Conservation (phyloP, 257 asterid genomes). For the Scutellaria barbata region DNA sequence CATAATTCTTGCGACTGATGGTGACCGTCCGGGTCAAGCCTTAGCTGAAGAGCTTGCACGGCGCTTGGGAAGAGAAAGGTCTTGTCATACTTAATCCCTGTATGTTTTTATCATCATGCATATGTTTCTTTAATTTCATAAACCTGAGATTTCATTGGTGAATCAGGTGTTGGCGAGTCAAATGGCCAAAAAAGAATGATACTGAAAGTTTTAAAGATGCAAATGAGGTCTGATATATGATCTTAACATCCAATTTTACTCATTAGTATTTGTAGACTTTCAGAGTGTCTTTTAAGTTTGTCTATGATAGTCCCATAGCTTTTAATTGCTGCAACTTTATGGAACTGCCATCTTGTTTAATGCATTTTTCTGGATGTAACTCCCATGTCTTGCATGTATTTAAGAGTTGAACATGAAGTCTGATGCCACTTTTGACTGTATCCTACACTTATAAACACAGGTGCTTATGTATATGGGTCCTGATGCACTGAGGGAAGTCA, state of each 20-base stretch:
- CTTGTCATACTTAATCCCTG: slow-evolving; percentile 23
- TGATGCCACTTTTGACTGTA: slow-evolving; percentile 8
- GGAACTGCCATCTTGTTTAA: not conserved
- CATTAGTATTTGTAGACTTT: not conserved
- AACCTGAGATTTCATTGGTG: slow-evolving; percentile 34
- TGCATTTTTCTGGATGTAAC: slow-evolving; percentile 3
- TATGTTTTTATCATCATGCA: slow-evolving; percentile 9
- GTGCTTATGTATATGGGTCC: slow-evolving; percentile 95
- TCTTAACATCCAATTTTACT: slow-evolving; percentile 15
- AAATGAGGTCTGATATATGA: slow-evolving; percentile 69
- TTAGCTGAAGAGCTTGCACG: slow-evolving; percentile 99
- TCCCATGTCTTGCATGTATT: not conserved
- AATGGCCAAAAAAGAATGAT: slow-evolving; percentile 86
- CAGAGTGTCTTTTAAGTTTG: too few species aligned
- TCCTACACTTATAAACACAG: slow-evolving; percentile 43
- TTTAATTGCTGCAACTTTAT: slow-evolving; percentile 17
- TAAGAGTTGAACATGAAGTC: not conserved
- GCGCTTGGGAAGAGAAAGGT: slow-evolving; percentile 97
- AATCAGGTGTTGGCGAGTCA: slow-evolving; percentile 95
- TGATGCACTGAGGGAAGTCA: slow-evolving; percentile 69
- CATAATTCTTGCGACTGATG: slow-evolving; percentile 96
- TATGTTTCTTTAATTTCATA: slow-evolving; percentile 12
- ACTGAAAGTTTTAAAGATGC: slow-evolving; percentile 80
- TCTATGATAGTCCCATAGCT: too few species aligned
- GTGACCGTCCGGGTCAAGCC: slow-evolving; percentile 93